A percentile compares a stretch with the other conserved stretches of the same genome.
These are phyloP conservation scores for Nidularia sp. DNA, from an alignment of 768 basidiomycete genomes.

Conservation along the genomic window DNA sequence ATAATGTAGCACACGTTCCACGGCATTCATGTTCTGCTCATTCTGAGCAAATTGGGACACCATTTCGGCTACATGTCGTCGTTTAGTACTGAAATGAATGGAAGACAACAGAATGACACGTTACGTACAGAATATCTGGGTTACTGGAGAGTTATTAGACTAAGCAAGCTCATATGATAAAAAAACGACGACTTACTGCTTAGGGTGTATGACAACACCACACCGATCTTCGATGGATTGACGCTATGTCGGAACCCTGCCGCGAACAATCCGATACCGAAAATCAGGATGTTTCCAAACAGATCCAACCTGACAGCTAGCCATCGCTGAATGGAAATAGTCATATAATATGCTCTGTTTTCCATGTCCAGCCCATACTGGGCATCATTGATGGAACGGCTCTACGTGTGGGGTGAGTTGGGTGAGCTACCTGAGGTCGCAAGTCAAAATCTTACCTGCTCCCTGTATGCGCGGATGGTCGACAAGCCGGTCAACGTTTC, in stretches of 20 bases:
- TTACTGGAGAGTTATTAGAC: slow-evolving; percentile 27
- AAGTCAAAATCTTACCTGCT: slow-evolving; percentile 31
- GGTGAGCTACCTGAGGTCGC: not conserved
- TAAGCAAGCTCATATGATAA: not conserved
- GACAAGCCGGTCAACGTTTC: slow-evolving; percentile 62
- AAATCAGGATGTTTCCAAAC: slow-evolving; percentile 61
- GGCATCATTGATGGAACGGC: slow-evolving; percentile 44
- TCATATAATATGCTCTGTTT: slow-evolving; percentile 63
- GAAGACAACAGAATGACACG: slow-evolving; percentile 2
- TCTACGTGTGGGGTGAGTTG: slow-evolving; percentile 17
- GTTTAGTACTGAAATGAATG: slow-evolving; percentile 1
- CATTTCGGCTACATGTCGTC: slow-evolving; percentile 37
- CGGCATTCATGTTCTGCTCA: slow-evolving; percentile 72
- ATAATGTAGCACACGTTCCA: slow-evolving; percentile 70
- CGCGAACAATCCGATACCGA: slow-evolving; percentile 70
- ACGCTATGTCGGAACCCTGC: slow-evolving; percentile 53
- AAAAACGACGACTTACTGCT: slow-evolving; percentile 32
- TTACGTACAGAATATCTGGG: slow-evolving; percentile 47
- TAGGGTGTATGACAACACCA: slow-evolving; percentile 53
- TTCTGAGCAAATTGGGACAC: slow-evolving; percentile 53
- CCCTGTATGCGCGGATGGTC: slow-evolving; percentile 57
- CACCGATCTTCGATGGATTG: slow-evolving; percentile 58
- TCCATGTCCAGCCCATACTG: slow-evolving; percentile 54
- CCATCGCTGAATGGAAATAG: slow-evolving; percentile 64
- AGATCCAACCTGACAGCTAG: slow-evolving; percentile 60